Conservation (phyloP, 805 yeast genomes). For the Ogataea nonfermentans region DNA sequence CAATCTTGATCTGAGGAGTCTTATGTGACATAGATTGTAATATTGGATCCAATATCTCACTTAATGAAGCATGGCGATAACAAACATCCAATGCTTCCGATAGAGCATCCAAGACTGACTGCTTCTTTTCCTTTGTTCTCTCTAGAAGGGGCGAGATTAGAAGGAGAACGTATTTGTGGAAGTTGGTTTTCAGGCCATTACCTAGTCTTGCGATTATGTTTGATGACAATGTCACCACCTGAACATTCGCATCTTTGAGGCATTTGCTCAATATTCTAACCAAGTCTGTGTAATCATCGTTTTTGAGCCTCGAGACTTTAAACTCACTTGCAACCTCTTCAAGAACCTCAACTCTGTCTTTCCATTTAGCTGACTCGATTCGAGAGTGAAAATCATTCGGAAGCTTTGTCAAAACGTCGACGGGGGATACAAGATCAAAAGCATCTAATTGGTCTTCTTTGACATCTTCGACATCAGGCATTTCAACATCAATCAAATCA, state of each 20-base stretch:
- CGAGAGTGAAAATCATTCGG: constrained; percentile 60
- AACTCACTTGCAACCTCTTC: constrained; percentile 56
- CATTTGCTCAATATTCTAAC: constrained; percentile 64
- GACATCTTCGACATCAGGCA: constrained; percentile 29
- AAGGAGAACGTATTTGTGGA: constrained; percentile 50
- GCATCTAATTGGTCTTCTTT: constrained; percentile 51
- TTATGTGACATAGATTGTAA: constrained; percentile 65
- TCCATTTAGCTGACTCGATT: constrained; percentile 74
- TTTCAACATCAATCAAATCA: constrained; percentile 39
- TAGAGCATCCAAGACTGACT: constrained; percentile 71
- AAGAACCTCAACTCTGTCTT: constrained; percentile 83
- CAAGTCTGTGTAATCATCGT: constrained; percentile 65
- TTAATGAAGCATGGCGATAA: constrained; percentile 47
- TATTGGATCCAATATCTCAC: constrained; percentile 59
- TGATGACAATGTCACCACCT: constrained; percentile 79
- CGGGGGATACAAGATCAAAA: constrained; percentile 67
- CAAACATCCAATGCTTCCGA: constrained; percentile 62
- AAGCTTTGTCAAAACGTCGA: constrained; percentile 59
- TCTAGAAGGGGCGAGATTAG: constrained; percentile 68
- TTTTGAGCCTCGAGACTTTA: constrained; percentile 52
- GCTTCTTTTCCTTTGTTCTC: constrained; percentile 85
- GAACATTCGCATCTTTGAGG: constrained; percentile 84
- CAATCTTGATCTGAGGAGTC: constrained; percentile 78
- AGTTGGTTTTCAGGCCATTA: constrained; percentile 58
- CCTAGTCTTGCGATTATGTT: constrained; percentile 60